Base-by-base conservation (phyloP, 1,284 basidiomycete genomes). In the Rhodotorula sp. region DNA sequence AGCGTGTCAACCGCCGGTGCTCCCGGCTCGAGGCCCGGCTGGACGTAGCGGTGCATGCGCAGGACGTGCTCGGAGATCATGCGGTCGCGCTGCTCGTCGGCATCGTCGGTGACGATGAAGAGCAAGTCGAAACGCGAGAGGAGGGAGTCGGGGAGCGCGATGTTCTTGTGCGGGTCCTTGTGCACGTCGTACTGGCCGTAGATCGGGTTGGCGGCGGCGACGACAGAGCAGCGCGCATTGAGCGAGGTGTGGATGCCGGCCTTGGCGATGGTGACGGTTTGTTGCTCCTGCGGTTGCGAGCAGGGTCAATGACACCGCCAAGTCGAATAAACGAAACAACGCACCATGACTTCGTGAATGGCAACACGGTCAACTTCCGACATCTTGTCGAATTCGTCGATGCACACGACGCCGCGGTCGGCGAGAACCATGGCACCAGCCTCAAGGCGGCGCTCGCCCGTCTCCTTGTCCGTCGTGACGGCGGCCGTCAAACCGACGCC, bases 321-420 rank as follows among this genome's bases (percentile, higher is more conserved):
- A n/a, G 53, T 5, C 34, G 34, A 34, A 34, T 5, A 34, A 34
- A 5, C 34, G 34, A 34, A 5, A 8, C 21, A 16, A 41, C 48
- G 49, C 12, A 61, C 48, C 97, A 99, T 99, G 79, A 98, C 97
- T 88, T 99, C 97, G 84, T 99, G 97, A 78, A 99, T 99, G 45
- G 97, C 96, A n/a, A 98, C 96, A 77, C 97, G 89, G 84, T 99
- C 96, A 75, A 97, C 87, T 78, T 99, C 97, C 46, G 92, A 94
- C 96, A 99, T 99, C 82, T 99, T 99, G 87, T 99, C 96, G 80
- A 99, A 99, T 83, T 99, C 96, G 83, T 99, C 97, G 78, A 99
- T 99, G 83, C 96, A 99, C 59, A 99, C 96, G 19, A 99, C 94
- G 27, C 97, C 97, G 73, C 95, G 89, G 82, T 99, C 97, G n/a